phyloP scores from a whole-genome alignment of 1,284 basidiomycete species.

The Agaricales sp. region DNA sequence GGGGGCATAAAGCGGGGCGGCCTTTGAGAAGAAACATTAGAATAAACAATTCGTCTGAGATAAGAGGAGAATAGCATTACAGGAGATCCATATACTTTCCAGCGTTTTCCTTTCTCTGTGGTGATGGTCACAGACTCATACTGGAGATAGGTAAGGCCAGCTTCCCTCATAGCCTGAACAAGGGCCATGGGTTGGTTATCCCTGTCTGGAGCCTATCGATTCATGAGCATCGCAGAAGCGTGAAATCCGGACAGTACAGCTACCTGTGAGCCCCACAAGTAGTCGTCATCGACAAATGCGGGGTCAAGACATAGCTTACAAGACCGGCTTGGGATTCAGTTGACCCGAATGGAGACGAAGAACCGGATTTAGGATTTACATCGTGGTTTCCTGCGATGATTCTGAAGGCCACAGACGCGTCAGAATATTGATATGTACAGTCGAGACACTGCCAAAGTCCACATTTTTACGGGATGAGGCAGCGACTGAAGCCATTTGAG shows the following conservation, averaged over 20 bases:
- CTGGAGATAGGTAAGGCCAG: background rate
- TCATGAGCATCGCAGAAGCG: background rate
- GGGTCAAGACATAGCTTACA: background rate
- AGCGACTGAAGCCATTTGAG: conserved; percentile 45
- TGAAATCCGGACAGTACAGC: background rate
- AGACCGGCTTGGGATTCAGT: too few relatives aligned
- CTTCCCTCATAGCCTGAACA: conserved; percentile 36
- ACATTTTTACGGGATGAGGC: conserved; percentile 54
- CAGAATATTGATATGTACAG: background rate
- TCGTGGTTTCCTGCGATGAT: conserved; percentile 48
- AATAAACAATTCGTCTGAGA: background rate
- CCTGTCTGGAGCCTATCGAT: background rate
- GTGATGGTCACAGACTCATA: background rate
- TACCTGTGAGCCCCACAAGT: background rate
- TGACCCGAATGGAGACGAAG: too few relatives aligned
- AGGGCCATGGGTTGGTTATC: background rate
- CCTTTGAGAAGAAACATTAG: background rate
- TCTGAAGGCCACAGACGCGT: conserved; percentile 17
- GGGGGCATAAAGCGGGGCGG: background rate
- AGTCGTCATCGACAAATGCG: background rate
- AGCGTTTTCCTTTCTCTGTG: background rate
- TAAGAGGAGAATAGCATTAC: background rate
- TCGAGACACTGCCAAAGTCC: conserved; percentile 9
- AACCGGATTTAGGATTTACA: conserved; percentile 14
- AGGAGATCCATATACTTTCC: background rate